Base-by-base conservation (phyloP, 2,329 filamentous ascomycete genomes). In the Coniochaeta sp. region DNA sequence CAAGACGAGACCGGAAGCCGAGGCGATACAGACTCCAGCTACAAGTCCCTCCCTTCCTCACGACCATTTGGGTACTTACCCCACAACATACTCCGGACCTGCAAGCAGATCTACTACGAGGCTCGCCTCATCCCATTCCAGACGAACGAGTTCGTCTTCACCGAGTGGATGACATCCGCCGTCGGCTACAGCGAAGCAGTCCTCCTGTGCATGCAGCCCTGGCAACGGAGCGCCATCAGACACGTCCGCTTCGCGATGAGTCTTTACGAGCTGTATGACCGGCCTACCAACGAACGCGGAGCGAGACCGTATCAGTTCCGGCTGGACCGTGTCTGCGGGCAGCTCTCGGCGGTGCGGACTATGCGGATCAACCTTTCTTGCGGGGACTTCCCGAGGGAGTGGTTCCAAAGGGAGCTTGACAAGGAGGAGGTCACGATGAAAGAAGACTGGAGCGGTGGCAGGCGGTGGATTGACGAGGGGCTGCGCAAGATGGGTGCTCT, bases 141-240 rank as follows among this genome's bases (percentile, higher is more conserved):
- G 8, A 61, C 66, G 24, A 79, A 78, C 67, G 77, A 80, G 58
- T 81, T 81, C 60, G 72, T 73, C 26, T 81, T 80, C 61, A 69
- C 75, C 40, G 76, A 75, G 50, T 77, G 75, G 74, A 79, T 79
- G 66, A 71, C 74, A 14, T 77, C 75, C 16, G 79, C 78, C 0
- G 65, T 79, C 3, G 73, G 73, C 64, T 72, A 77, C 0, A 78
- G 77, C 0, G 65, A 71, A 9, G 67, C 69, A 0, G 76, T 79
- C 59, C 69, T 72, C 1, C 62, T 68, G 16, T 65, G 65, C 2
- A 65, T 78, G 26, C 58, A 60, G 36, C 63, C 69, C 2, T 81
- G 79, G 79, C 79, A 82, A 70, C 67, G 69, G 4, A 64, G 64
- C n/a, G 62, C 64, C 2, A 64, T 81, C 65, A 72, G 78, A 10